phyloP scores from a whole-genome alignment of 495 filamentous ascomycete genomes.

The Aspergillus mulundensis region DNA sequence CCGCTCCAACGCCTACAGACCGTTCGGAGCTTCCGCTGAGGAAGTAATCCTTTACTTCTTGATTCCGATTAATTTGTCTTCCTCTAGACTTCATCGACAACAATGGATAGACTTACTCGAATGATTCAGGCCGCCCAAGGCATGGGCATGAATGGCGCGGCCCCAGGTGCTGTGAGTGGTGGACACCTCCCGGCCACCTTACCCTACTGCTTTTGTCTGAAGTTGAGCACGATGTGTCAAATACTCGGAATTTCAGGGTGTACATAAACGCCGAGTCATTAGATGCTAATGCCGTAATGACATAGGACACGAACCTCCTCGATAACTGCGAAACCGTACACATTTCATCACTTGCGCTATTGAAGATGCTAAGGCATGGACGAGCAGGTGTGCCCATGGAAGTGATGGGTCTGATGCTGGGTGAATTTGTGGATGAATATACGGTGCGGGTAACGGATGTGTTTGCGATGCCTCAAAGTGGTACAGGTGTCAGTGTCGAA shows the following conservation, averaged over 20 bases:
- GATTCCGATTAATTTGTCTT: slow-evolving; percentile 18
- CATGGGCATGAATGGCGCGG: slow-evolving; percentile 66
- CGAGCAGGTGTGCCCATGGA: slow-evolving; percentile 98
- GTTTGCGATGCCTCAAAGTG: slow-evolving; percentile 99
- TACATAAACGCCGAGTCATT: neutral
- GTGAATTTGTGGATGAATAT: slow-evolving; percentile 98
- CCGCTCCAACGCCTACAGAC: slow-evolving; percentile 1
- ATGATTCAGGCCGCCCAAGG: slow-evolving; percentile 76
- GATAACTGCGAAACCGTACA: slow-evolving; percentile 99
- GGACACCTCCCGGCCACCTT: neutral
- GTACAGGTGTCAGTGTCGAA: slow-evolving; percentile 96
- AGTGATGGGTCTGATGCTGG: slow-evolving; percentile 98
- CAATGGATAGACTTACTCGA: slow-evolving; percentile 82
- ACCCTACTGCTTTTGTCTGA: neutral
- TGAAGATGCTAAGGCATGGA: slow-evolving; percentile 98
- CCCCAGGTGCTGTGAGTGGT: slow-evolving; percentile 71
- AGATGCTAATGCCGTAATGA: slow-evolving; percentile 13
- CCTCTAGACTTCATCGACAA: slow-evolving; percentile 19
- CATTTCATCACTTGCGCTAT: slow-evolving; percentile 92
- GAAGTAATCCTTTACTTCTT: slow-evolving; percentile 25
- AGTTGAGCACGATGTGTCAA: too few species aligned
- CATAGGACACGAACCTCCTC: slow-evolving; percentile 82
- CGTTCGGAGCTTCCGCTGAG: slow-evolving; percentile 35
- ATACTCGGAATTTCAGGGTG: neutral
- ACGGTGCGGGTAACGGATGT: slow-evolving; percentile 97